Conservation (phyloP, 768 basidiomycete species). For the Porpolomopsis calyptriformis region DNA sequence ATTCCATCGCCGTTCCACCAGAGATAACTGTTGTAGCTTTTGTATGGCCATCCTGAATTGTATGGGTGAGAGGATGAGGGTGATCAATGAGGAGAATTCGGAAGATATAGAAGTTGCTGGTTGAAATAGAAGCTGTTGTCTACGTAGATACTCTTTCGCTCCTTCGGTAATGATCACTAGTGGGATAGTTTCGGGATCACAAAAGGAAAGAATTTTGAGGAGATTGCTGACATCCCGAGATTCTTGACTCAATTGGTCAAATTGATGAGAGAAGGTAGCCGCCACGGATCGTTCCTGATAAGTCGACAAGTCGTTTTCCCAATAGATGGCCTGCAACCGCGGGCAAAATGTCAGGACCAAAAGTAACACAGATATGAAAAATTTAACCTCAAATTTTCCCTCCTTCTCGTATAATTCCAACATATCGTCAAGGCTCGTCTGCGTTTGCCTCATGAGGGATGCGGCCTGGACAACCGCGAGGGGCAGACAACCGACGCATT, state of each 20-base stretch:
- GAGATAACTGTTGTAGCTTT: not conserved
- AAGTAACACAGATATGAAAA: not conserved
- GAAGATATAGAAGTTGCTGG: not conserved
- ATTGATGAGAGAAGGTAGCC: not conserved
- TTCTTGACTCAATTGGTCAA: not conserved
- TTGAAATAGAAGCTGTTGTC: not conserved
- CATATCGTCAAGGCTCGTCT: not conserved
- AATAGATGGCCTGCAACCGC: not conserved
- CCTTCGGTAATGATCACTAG: not conserved
- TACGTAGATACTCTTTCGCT: not conserved
- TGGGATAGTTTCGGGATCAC: not conserved
- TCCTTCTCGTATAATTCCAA: not conserved
- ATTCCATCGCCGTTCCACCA: not conserved
- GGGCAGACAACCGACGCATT: not conserved
- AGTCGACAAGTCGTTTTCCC: not conserved
- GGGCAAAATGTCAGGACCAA: not conserved
- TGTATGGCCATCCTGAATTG: not conserved
- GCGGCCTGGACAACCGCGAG: slow-evolving; percentile 1
- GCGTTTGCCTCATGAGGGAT: not conserved
- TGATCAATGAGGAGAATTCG: not conserved
- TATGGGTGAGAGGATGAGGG: not conserved
- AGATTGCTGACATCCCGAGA: not conserved
- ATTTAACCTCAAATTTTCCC: not conserved
- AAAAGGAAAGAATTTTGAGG: not conserved
- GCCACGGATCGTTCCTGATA: not conserved